Percentiles rank a stretch among this genome's conserved stretches.
Conservation (phyloP, 306 rosid species). For the Lotus japonicus region DNA sequence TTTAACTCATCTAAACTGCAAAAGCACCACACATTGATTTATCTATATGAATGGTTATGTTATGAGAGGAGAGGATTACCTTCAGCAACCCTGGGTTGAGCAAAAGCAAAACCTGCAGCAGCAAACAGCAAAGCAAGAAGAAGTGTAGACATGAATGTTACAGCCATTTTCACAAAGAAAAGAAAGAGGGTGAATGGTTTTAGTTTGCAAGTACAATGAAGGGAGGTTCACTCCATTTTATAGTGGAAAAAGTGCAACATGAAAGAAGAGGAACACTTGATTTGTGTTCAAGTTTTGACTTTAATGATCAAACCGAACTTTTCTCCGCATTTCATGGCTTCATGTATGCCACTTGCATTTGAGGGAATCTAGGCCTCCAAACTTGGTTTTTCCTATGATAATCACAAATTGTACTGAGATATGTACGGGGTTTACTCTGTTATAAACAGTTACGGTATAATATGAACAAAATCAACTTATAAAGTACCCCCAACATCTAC, state of each 20-base stretch:
- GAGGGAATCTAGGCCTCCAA: neutral
- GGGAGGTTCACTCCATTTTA: slow-evolving; percentile 27
- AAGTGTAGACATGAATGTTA: slow-evolving; percentile 26
- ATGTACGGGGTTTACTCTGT: neutral
- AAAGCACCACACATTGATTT: neutral
- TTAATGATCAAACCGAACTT: slow-evolving; percentile 19
- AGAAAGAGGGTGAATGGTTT: slow-evolving; percentile 5
- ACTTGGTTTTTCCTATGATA: neutral
- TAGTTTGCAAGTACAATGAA: neutral
- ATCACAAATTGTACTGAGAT: neutral
- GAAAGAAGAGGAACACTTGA: neutral
- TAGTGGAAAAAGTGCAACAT: neutral
- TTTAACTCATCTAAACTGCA: neutral
- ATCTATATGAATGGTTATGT: neutral
- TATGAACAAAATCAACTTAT: neutral
- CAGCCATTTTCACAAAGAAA: slow-evolving; percentile 34
- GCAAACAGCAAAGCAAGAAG: slow-evolving; percentile 31
- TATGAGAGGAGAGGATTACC: slow-evolving; percentile 37
- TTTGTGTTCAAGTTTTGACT: slow-evolving; percentile 11
- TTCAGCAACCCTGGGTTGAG: slow-evolving; percentile 27
- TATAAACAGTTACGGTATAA: neutral
- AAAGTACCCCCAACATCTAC: too few relatives aligned
- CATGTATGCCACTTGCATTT: neutral
- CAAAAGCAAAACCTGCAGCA: slow-evolving; percentile 37
- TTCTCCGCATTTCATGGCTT: slow-evolving; percentile 42